phyloP scores from a whole-genome alignment of 192 early-diverging fungal genomes.

The Coemansia sp. region DNA sequence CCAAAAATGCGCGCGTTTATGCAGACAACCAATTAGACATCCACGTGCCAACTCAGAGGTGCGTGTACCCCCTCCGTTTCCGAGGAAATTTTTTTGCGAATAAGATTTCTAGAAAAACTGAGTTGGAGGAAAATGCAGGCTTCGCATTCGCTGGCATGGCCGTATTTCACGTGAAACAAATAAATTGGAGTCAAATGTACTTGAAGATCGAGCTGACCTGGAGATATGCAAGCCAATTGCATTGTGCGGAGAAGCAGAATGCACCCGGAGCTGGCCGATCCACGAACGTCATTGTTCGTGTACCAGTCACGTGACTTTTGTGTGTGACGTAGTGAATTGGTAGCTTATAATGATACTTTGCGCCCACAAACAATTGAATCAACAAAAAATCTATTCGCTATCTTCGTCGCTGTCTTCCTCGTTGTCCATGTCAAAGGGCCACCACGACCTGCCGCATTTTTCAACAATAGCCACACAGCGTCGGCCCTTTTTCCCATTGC shows the following conservation, averaged over 20 bases:
- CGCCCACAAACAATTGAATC: too few relatives aligned
- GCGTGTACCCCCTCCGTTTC: background rate
- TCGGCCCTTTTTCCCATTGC: slow-evolving; percentile 34
- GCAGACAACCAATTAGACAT: background rate
- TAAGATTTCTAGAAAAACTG: background rate
- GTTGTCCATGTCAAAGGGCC: slow-evolving; percentile 51
- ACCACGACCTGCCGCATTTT: slow-evolving; percentile 33
- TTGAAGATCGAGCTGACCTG: background rate
- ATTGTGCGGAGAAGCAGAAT: too few relatives aligned
- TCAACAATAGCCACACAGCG: slow-evolving; percentile 42
- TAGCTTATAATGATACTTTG: too few relatives aligned
- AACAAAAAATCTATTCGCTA: background rate
- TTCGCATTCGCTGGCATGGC: background rate
- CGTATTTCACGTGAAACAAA: background rate
- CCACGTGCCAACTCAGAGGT: slow-evolving; percentile 5
- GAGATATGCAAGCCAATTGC: background rate
- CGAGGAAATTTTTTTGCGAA: background rate
- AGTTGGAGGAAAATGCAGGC: background rate
- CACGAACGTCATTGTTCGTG: too few relatives aligned
- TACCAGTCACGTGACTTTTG: background rate
- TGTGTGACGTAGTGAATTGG: too few relatives aligned
- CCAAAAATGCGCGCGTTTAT: slow-evolving; percentile 4
- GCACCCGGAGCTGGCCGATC: too few relatives aligned
- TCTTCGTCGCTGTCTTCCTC: slow-evolving; percentile 14
- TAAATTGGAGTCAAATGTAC: background rate